Conservation (phyloP, 2,329 filamentous ascomycete species). For the Aspergillus pseudonomiae region DNA sequence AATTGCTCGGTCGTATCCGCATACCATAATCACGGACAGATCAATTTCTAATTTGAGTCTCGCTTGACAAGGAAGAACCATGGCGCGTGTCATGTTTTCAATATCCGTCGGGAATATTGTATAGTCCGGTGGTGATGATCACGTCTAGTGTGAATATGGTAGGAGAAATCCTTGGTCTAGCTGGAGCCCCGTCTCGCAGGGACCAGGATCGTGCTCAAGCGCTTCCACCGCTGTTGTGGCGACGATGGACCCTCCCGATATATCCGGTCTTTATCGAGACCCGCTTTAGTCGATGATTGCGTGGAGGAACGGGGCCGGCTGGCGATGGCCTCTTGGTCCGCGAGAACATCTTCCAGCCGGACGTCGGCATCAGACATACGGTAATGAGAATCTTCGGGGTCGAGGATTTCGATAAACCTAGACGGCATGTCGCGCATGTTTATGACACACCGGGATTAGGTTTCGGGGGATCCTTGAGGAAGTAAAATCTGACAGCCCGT, state of each 20-base stretch:
- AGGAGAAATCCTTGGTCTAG: not conserved
- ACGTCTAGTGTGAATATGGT: not conserved
- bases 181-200: conserved; percentile 26
- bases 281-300: conserved; percentile 37
- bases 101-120: not conserved
- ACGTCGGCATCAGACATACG: conserved; percentile 45
- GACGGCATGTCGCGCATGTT: conserved; percentile 41
- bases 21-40: not conserved
- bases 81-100: not conserved
- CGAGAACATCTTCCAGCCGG: conserved; percentile 48
- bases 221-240: conserved; percentile 36
- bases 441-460: not conserved
- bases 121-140: not conserved
- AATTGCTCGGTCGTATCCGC: not conserved
- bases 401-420: conserved; percentile 49
- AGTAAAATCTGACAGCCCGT: not conserved
- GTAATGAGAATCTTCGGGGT: conserved; percentile 36
- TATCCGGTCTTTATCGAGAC: conserved; percentile 30
- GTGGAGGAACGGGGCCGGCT: conserved; percentile 40
- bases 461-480: not conserved
- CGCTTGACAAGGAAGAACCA: not conserved
- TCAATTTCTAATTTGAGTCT: not conserved
- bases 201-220: conserved; percentile 36
- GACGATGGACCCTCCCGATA: conserved; percentile 27
- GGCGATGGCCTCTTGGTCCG: conserved; percentile 42